These are phyloP conservation scores for Coemansia reversa DNA, from an alignment of 192 early-diverging fungal species.

Conservation along the genomic window DNA sequence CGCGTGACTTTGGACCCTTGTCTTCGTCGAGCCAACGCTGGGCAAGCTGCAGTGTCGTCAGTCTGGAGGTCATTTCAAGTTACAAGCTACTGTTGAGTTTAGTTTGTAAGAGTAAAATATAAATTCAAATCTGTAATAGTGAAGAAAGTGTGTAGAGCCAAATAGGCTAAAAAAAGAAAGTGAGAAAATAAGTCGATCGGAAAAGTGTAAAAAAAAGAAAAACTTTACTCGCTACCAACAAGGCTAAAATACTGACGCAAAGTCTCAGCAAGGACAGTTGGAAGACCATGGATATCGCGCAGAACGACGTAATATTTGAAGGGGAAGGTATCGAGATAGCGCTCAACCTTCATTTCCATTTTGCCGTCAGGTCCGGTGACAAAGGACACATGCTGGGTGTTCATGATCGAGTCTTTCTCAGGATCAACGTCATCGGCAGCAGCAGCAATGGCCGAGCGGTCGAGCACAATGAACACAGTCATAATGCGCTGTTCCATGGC, in stretches of 20 bases:
- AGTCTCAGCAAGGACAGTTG: conserved; percentile 88
- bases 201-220: neutral
- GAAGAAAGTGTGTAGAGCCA: conserved; percentile 2
- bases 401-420: conserved; percentile 73
- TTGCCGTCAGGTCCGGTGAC: conserved; percentile 59
- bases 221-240: conserved; percentile 55
- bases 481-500: conserved; percentile 83
- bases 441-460: conserved; percentile 53
- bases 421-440: conserved; percentile 20
- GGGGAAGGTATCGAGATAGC: conserved; percentile 95
- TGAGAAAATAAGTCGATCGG: neutral
- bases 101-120: neutral
- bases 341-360: conserved; percentile 66
- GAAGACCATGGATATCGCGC: conserved; percentile 82
- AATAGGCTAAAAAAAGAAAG: neutral
- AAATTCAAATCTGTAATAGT: conserved; percentile 1
- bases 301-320: conserved; percentile 97
- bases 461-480: conserved; percentile 95
- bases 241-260: conserved; percentile 95
- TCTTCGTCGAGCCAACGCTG: conserved; percentile 51
- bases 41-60: conserved; percentile 21
- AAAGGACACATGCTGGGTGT: conserved; percentile 88
- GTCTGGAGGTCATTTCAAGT: neutral
- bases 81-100: neutral
- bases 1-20: conserved; percentile 46